Evolutionary conservation across 202 grass and related monocot species (phyloP), one percentile per base, ranked within the genome.

Genomic region (Zizania palustris): DNA sequence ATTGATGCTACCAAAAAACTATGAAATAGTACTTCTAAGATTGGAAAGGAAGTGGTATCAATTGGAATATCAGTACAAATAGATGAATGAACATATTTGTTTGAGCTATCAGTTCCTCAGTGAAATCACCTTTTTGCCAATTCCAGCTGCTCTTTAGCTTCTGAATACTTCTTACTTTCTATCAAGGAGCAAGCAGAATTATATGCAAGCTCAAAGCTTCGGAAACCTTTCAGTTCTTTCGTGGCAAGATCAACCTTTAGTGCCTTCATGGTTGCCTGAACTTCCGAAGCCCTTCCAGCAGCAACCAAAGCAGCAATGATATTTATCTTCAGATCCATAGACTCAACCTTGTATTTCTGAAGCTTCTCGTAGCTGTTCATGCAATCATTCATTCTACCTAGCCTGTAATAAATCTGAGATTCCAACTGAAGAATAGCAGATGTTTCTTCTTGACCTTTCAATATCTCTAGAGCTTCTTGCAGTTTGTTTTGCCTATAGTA

Each of bases 401-500:
- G 71, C 13, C 89, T 81, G 78, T 99, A 99, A 80, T 83, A 89
- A 75, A 99, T 99, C 77, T 99, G 96, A 64, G 89, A 95, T 84
- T 95, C 89, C 60, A 95, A 80, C 74, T 99, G 92, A 75, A 99
- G 85, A 76, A 93, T 39, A 85, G 75, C 81, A 73, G 78, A 40
- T 48, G 80, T 85, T 87, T 85, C 87, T 77, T 92, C 96, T 75
- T 89, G 91, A 9, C 87, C 72, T 58, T 72, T 82, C 84, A 98
- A 81, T 40, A 75, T 65, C 16, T 89, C 78, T 13, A 99, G 71
- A 22, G 96, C 96, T 80, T 95, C 92, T 67, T 88, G 82, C 70
- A 99, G 49, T 85, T 95, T 90, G 56, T 99, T 99, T 80, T 95
- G 89, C 75, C 89, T 90, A 20, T 99, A 95, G 79, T 87, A 88